A percentile compares a stretch with the other conserved stretches of the same genome.
Conservation (phyloP, 805 yeast species). For the Zygosaccharomyces gambellarensis region DNA sequence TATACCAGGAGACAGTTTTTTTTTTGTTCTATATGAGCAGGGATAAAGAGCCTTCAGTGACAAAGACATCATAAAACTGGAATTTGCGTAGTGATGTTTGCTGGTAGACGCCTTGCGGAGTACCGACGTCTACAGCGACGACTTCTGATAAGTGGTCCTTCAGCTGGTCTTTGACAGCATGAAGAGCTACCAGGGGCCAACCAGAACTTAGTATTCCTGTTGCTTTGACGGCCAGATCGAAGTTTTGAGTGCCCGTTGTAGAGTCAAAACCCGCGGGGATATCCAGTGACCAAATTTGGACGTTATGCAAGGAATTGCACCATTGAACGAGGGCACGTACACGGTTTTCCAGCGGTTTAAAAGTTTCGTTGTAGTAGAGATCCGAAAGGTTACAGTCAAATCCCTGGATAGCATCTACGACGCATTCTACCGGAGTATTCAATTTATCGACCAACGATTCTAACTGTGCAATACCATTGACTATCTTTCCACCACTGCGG, state of each 20-base stretch:
- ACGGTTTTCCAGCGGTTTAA: conserved; percentile 21
- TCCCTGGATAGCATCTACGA: conserved; percentile 83
- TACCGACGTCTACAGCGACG: conserved; percentile 64
- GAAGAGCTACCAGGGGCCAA: conserved; percentile 60
- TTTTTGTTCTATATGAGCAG: background rate
- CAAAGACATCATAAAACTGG: conserved; percentile 35
- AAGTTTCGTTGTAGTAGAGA: conserved; percentile 22
- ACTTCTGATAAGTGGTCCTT: conserved; percentile 34
- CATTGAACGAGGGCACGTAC: conserved; percentile 50
- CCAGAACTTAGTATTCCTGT: conserved; percentile 67
- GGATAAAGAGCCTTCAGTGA: conserved; percentile 21
- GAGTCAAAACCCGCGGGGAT: conserved; percentile 81
- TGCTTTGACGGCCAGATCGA: conserved; percentile 40
- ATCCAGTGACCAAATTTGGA: conserved; percentile 52
- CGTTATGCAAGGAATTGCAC: conserved; percentile 43
- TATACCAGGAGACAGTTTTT: background rate
- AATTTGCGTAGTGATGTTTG: conserved; percentile 44
- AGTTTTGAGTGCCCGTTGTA: conserved; percentile 56
- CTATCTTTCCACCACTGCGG: conserved; percentile 66
- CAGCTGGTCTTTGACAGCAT: conserved; percentile 18
- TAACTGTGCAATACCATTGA: conserved; percentile 36
- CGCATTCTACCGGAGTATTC: conserved; percentile 72
- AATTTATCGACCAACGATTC: conserved; percentile 40
- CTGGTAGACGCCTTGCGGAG: conserved; percentile 53
- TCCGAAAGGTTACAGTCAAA: conserved; percentile 66